Conservation (phyloP, 2,329 filamentous ascomycete genomes). For the Proliferodiscus dingleyae region DNA sequence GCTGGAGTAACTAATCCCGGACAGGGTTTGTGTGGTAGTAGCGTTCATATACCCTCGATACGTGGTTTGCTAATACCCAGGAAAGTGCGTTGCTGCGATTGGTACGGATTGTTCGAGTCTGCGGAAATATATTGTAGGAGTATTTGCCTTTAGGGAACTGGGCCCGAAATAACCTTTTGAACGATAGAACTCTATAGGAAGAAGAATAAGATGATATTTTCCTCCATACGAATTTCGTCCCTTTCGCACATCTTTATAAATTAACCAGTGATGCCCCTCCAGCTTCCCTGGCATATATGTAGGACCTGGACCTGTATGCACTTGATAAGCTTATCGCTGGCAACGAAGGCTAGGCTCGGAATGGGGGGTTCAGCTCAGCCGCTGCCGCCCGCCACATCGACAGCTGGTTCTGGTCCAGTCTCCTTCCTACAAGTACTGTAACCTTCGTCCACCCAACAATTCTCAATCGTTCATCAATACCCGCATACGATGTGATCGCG, state of each 20-base stretch:
- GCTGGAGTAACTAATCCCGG: constrained; percentile 14
- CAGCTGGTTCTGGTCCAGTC: too few species aligned
- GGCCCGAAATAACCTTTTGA: not conserved
- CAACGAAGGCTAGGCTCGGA: not conserved
- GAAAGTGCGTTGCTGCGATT: constrained; percentile 9
- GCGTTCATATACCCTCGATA: constrained; percentile 17
- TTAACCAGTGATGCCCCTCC: not conserved
- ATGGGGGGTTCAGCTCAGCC: too few species aligned
- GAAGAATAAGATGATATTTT: not conserved
- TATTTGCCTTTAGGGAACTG: not conserved
- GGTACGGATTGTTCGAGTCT: not conserved
- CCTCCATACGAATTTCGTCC: too few species aligned
- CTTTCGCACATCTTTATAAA: not conserved
- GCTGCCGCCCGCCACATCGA: too few species aligned
- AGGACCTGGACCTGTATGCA: too few species aligned
- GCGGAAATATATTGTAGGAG: not conserved
- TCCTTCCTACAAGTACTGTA: too few species aligned
- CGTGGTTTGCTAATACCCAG: constrained; percentile 14
- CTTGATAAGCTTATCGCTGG: not conserved
- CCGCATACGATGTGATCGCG: constrained; percentile 7
- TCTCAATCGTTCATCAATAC: too few species aligned
- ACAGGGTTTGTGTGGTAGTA: constrained; percentile 7
- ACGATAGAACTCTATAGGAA: not conserved
- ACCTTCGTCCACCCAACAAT: too few species aligned
- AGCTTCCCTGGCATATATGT: too few species aligned